A percentile compares a stretch with the other conserved stretches of the same genome.
phyloP scores from a whole-genome alignment of 805 yeast genomes.

The Candida oleophila region DNA sequence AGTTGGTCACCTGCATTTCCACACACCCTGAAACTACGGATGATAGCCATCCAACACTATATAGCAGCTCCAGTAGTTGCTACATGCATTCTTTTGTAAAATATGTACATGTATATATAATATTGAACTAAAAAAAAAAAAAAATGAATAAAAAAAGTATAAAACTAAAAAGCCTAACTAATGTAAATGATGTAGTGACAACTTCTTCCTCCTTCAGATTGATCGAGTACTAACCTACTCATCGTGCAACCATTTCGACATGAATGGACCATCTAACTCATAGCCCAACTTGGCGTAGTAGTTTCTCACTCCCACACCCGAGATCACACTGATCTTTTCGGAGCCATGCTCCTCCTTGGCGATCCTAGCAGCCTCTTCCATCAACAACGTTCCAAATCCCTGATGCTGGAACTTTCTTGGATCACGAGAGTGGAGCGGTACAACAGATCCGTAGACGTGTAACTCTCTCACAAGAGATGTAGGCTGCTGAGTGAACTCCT shows the following conservation, averaged over 20 bases:
- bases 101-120: neutral
- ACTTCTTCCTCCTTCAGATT: no score
- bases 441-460: conserved; percentile 97
- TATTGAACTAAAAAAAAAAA: no score
- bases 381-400: conserved; percentile 93
- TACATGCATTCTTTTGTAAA: neutral
- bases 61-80: neutral
- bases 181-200: no score
- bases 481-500: conserved; percentile 79
- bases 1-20: no score
- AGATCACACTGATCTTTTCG: conserved; percentile 84
- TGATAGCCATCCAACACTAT: no score
- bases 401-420: conserved; percentile 98
- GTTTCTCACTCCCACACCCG: conserved; percentile 97
- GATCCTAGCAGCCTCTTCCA: conserved; percentile 98
- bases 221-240: neutral
- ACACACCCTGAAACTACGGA: no score
- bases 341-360: conserved; percentile 95
- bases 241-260: conserved; percentile 62
- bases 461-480: conserved; percentile 95
- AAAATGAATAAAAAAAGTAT: neutral
- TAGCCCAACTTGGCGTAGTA: conserved; percentile 93
- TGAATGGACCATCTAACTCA: conserved; percentile 90
- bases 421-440: conserved; percentile 92
- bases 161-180: neutral